These are phyloP conservation scores for Aurinia saxatilis DNA, from an alignment of 345 rosid species.

Conservation along the genomic window DNA sequence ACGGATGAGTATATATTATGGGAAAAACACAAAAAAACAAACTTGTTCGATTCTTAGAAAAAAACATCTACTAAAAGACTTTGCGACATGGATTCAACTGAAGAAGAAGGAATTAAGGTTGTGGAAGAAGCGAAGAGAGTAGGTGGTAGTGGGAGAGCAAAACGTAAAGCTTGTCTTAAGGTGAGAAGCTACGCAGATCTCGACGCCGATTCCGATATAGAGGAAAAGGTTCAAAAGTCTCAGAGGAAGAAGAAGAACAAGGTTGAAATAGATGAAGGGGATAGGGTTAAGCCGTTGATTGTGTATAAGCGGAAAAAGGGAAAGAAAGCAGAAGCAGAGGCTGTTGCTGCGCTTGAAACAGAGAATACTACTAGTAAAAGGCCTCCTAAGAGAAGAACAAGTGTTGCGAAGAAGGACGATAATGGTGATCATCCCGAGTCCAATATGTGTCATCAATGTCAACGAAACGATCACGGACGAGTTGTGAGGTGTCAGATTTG, in stretches of 20 bases:
- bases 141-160: not conserved
- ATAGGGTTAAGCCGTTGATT: not conserved
- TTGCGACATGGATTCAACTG: not conserved
- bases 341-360: too few relatives aligned
- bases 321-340: not conserved
- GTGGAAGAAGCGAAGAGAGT: not conserved
- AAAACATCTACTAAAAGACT: too few relatives aligned
- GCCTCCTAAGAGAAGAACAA: not conserved
- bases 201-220: not conserved
- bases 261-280: not conserved
- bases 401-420: too few relatives aligned
- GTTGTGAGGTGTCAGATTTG: constrained; percentile 46
- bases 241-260: not conserved
- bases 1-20: too few relatives aligned
- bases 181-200: not conserved
- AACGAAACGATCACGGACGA: constrained; percentile 42
- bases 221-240: not conserved
- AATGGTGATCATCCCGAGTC: constrained; percentile 3
- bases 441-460: constrained; percentile 61
- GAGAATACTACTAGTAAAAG: too few relatives aligned
- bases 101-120: not conserved
- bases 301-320: not conserved
- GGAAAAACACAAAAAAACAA: too few relatives aligned
- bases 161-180: not conserved
- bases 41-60: too few relatives aligned